These are phyloP conservation scores for Isoetes taiwanensis DNA, from an alignment of 75 land plant species.

Conservation along the genomic window DNA sequence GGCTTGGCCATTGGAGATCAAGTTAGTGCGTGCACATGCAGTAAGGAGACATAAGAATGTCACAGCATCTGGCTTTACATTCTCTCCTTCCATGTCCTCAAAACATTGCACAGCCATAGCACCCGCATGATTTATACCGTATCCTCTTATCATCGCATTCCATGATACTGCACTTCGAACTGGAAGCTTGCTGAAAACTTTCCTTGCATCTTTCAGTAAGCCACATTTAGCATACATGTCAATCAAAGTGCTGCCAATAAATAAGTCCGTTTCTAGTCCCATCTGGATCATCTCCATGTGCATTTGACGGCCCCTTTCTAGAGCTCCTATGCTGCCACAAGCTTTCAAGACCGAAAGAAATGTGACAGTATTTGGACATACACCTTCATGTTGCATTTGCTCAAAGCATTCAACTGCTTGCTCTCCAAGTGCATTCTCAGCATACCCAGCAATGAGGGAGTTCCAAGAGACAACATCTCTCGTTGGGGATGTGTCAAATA, in stretches of 20 bases:
- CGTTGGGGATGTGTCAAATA: background rate
- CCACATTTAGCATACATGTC: too few relatives aligned
- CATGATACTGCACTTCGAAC: too few relatives aligned
- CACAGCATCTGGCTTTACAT: background rate
- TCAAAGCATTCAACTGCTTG: background rate
- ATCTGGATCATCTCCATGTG: too few relatives aligned
- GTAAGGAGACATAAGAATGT: background rate
- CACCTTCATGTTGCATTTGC: background rate
- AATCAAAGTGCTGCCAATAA: too few relatives aligned
- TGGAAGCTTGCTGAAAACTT: too few relatives aligned
- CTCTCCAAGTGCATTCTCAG: background rate
- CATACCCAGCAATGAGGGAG: background rate
- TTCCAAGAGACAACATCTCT: background rate
- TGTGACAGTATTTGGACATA: background rate
- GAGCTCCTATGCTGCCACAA: background rate
- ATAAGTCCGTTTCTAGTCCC: too few relatives aligned
- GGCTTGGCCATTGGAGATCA: background rate
- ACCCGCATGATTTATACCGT: too few relatives aligned
- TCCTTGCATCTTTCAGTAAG: too few relatives aligned
- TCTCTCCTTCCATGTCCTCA: constrained; percentile 23
- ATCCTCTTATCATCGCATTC: too few relatives aligned
- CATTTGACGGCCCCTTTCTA: background rate
- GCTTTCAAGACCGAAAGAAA: background rate
- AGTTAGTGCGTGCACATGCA: constrained; percentile 9
- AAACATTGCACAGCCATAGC: too few relatives aligned